Evolutionary conservation across 2,329 filamentous ascomycete genomes (phyloP), one percentile per base, ranked within the genome.

Genomic region (Penicillium sp.): DNA sequence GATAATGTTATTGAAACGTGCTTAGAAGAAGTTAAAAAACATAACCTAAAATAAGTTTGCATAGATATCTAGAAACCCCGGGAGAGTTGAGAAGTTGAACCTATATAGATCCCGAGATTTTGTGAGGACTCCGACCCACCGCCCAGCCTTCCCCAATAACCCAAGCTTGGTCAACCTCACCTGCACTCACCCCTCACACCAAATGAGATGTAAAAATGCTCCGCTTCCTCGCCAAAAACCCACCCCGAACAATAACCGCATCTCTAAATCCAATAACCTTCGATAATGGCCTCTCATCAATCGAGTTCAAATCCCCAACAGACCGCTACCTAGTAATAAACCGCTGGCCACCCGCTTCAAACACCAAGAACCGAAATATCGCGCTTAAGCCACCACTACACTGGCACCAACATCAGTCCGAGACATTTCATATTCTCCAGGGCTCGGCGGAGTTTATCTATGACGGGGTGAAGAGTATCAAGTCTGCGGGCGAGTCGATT

Each of bases 241-340:
- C 44, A 8, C 38, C 53, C 4, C 41, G 49, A n/a, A 55, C 49
- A 2, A 41, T 14, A 11, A 55, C 49, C 4, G 50, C 46, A 4
- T 36, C 13, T 9, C 53, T 44, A 22, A 52, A 48, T 5, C 38
- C 49, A 8, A 20, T 55, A 6, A 6, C 25, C 9, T 55, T 55
- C 8, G 53, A 55, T 30, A 35, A 28, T 4, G 53, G 53, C 20
- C 53, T 50, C 13, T 52, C 53, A 13, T 44, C n/a, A 3, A 46
- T 55, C 25, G 42, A 52, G 28, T 55, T 55, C 46, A 52, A 49
- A 28, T 11, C 41, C 11, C 53, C 53, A 16, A 46, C 46, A 24
- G 53, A 55, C 27, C 45, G 47, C 11, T 55, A 55, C n/a, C 46
- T 55, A 28, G 53, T 55, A 11, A 16, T 53, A 33, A 55, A 55